Base-by-base conservation (phyloP, 2,329 filamentous ascomycete species). In the Cordyceps militaris region DNA sequence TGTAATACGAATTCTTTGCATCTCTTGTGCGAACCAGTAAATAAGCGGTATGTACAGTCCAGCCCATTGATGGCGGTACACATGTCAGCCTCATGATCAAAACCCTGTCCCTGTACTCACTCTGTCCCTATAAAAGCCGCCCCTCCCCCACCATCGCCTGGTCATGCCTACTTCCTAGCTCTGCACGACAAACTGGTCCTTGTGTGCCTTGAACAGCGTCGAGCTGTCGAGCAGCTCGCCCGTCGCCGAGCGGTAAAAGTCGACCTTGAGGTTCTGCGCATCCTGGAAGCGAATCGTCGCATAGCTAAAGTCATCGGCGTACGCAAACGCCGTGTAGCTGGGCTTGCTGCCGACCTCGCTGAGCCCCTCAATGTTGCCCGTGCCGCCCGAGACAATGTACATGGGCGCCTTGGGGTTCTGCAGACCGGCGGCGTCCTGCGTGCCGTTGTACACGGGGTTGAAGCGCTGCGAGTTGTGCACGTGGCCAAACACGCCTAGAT, bases 381-480 rank as follows among this genome's bases (percentile, higher is more conserved):
- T 74, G 1, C 79, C 81, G 3, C 80, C 80, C 3, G 79, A 76
- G 8, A 83, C 70, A 80, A 66, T 66, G 55, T 66, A 66, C 64
- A 66, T 65, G 34, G 65, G 64, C 6, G 65, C 65, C 57, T 62
- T 64, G 26, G 65, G 64, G 62, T 78, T 69, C 10, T 70, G 42
- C 61, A 75, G 61, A 3, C 73, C 74, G 0, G 64, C 66, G 0
- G 71, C 60, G 56, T 78, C 74, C 0, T 65, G 66, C 0, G 64
- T 65, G 61, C 65, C 63, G 59, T 74, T 70, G 66, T 67, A 67
- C 2, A 71, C 66, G 26, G 70, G 78, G 64, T 71, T 60, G 62
- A 82, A 80, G 1, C 81, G 75, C 69, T 84, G 79, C 26, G 78
- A 76, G 67, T 81, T 82, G 67, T 84, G 81, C 14, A 81, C 78